Percentiles rank a stretch among this genome's conserved stretches.
phyloP scores from a whole-genome alignment of 371 early-diverging fungal genomes.

The Mortierella sp. region DNA sequence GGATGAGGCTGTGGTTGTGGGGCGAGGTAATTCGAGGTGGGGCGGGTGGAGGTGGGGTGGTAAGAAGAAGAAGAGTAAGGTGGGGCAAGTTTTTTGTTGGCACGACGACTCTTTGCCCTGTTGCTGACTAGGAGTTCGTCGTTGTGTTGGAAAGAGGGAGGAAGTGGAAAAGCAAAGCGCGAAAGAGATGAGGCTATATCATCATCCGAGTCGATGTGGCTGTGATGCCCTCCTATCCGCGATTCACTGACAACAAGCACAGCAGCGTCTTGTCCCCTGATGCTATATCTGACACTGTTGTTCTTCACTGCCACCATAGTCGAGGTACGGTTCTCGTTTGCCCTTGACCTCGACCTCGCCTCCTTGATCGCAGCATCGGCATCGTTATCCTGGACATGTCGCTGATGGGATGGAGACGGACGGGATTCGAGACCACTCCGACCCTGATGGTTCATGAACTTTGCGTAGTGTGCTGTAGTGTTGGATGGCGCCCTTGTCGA shows the following conservation, averaged over 20 bases:
- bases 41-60: conserved; percentile 5
- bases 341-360: background rate
- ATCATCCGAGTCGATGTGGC: background rate
- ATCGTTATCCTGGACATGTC: conserved; percentile 12
- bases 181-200: conserved; percentile 1
- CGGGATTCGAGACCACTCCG: conserved; percentile 17
- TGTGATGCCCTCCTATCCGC: background rate
- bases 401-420: conserved; percentile 7
- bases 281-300: background rate
- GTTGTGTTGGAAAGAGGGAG: background rate
- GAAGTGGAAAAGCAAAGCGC: conserved; percentile 7
- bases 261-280: background rate
- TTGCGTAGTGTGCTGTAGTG: conserved; percentile 12
- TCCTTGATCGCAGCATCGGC: conserved; percentile 1
- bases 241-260: background rate
- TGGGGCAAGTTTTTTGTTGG: background rate
- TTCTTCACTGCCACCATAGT: background rate
- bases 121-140: conserved; percentile 1
- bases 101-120: background rate
- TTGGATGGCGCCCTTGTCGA: conserved; percentile 1
- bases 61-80: conserved; percentile 5
- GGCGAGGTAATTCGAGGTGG: conserved; percentile 13
- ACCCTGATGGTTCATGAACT: conserved; percentile 15
- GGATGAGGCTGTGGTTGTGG: background rate
- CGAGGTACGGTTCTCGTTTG: background rate